Conservation (phyloP, 1,284 basidiomycete genomes). For the Irpex lacteus region DNA sequence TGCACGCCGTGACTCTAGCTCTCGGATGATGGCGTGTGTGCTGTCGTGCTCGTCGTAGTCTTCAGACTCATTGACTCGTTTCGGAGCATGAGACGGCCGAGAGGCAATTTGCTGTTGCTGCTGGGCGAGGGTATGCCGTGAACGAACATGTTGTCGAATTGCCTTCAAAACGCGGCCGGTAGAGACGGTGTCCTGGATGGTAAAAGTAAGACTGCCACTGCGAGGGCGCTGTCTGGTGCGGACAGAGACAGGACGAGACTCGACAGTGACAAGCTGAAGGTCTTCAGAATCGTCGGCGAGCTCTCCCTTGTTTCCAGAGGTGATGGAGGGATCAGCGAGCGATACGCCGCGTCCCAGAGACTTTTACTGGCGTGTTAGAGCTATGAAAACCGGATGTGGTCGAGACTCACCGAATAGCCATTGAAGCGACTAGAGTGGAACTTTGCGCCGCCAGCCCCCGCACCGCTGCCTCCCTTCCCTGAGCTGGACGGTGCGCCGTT, state of each 20-base stretch:
- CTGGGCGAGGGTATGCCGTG: constrained; percentile 48
- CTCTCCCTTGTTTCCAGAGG: constrained; percentile 41
- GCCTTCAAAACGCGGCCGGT: constrained; percentile 56
- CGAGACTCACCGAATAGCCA: constrained; percentile 46
- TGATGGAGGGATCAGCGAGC: constrained; percentile 59
- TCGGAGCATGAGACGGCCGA: background rate
- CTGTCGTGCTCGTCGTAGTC: background rate
- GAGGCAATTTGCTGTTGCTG: background rate
- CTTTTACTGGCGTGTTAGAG: constrained; percentile 30
- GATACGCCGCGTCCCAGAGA: constrained; percentile 64
- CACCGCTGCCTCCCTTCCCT: constrained; percentile 48
- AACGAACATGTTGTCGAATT: constrained; percentile 56
- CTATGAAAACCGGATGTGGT: background rate
- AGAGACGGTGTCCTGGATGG: constrained; percentile 39
- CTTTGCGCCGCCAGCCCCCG: constrained; percentile 64
- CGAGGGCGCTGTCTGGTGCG: constrained; percentile 42
- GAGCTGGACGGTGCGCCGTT: constrained; percentile 52
- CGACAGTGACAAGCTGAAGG: constrained; percentile 15
- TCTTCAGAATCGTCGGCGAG: constrained; percentile 63
- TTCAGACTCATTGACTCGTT: background rate
- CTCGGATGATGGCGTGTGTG: background rate
- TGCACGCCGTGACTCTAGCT: background rate
- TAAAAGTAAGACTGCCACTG: constrained; percentile 56
- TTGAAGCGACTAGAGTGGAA: constrained; percentile 69
- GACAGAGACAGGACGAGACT: background rate